These are phyloP conservation scores for Spinacia oleracea DNA, from an alignment of 179 eudicot genomes.

Conservation along the genomic window DNA sequence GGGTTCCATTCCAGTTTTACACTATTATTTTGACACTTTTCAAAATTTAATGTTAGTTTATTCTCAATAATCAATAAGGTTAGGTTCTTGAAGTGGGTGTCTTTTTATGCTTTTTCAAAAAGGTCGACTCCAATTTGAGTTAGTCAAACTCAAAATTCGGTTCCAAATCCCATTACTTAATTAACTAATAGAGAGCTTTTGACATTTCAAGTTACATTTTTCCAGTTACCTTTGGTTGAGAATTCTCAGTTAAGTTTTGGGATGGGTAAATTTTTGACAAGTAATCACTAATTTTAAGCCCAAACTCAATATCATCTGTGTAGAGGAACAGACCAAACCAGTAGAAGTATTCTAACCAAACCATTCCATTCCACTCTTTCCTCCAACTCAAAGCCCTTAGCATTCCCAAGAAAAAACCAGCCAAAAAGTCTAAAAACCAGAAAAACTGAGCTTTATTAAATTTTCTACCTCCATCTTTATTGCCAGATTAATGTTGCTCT, in stretches of 20 bases:
- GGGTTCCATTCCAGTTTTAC: too few relatives aligned
- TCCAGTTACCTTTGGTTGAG: neutral
- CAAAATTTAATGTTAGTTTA: too few relatives aligned
- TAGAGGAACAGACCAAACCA: neutral
- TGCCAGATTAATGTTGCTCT: too few relatives aligned
- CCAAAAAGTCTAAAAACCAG: neutral
- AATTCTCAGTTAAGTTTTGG: neutral
- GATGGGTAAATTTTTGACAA: neutral
- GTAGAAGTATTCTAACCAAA: neutral
- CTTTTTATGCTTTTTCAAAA: too few relatives aligned
- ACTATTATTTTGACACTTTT: too few relatives aligned
- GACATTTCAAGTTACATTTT: neutral
- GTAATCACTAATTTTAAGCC: neutral
- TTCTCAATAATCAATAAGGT: too few relatives aligned
- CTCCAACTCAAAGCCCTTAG: neutral
- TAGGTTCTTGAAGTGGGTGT: too few relatives aligned
- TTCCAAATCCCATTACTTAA: too few relatives aligned
- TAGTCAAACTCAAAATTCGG: too few relatives aligned
- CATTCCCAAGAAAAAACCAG: neutral
- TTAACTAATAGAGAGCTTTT: neutral
- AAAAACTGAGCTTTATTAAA: neutral
- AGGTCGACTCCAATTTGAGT: too few relatives aligned
- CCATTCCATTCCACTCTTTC: neutral
- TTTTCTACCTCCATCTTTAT: too few relatives aligned
- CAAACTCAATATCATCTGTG: neutral